phyloP scores from a whole-genome alignment of 305 asterid genomes.

The Coffea humblotiana region DNA sequence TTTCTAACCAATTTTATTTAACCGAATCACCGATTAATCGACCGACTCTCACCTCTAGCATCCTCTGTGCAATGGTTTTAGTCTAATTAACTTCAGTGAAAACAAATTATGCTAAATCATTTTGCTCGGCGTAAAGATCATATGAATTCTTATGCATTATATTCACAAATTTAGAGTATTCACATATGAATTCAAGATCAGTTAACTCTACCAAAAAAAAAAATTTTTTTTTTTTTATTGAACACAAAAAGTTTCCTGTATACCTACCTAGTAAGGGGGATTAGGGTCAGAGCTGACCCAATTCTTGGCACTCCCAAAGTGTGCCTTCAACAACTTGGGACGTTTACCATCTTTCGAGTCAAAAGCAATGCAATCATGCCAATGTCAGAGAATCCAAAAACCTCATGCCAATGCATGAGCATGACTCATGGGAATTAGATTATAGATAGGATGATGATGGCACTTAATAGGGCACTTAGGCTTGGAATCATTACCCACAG shows the following conservation, averaged over 20 bases:
- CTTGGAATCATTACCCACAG: conserved; percentile 12
- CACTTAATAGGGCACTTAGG: neutral
- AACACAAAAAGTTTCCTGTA: too few relatives aligned
- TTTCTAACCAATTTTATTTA: too few relatives aligned
- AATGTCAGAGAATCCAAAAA: too few relatives aligned
- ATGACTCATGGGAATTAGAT: too few relatives aligned
- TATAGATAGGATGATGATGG: neutral
- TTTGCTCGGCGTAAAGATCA: neutral
- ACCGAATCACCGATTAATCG: too few relatives aligned
- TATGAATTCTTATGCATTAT: too few relatives aligned
- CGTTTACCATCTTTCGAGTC: neutral
- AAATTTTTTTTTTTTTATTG: neutral
- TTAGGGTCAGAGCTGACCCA: neutral
- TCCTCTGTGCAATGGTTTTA: too few relatives aligned
- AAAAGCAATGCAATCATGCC: neutral
- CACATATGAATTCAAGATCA: neutral
- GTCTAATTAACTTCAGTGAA: neutral
- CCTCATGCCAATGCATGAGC: too few relatives aligned
- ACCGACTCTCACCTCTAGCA: too few relatives aligned
- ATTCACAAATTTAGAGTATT: too few relatives aligned
- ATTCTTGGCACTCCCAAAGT: neutral
- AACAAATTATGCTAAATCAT: neutral
- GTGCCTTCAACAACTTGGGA: neutral
- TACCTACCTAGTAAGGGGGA: neutral
- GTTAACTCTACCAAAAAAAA: neutral